Evolutionary conservation across 2,329 filamentous ascomycete species (phyloP).

Genomic region (Leptographium lundbergii): DNA sequence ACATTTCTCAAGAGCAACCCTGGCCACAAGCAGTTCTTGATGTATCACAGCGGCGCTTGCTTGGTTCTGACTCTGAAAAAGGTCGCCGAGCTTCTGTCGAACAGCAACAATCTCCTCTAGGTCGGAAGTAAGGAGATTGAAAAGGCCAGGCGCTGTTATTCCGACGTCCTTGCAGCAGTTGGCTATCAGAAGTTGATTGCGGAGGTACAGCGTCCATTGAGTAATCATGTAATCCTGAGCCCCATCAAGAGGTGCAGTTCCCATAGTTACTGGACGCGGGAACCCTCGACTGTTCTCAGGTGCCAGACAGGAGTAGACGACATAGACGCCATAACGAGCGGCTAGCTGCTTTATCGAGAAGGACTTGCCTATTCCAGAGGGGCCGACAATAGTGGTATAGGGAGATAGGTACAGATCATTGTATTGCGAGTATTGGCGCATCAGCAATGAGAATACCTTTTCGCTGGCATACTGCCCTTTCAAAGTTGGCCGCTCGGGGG

Average conservation of each 20-base stretch:
- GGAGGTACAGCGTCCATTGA: background rate
- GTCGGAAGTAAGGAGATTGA: background rate
- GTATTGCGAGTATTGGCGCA: too few relatives aligned
- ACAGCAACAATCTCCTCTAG: background rate
- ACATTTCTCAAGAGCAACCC: background rate
- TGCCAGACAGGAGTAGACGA: conserved; percentile 1
- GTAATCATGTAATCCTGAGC: background rate
- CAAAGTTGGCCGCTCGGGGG: too few relatives aligned
- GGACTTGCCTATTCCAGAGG: conserved; percentile 2
- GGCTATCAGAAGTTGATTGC: background rate
- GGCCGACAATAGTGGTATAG: conserved; percentile 1
- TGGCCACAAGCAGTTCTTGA: background rate
- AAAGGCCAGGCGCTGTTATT: background rate
- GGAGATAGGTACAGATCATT: background rate
- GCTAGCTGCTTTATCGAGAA: background rate
- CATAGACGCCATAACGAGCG: background rate
- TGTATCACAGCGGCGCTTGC: background rate
- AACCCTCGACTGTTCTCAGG: background rate
- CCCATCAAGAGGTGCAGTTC: background rate
- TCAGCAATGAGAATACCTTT: too few relatives aligned
- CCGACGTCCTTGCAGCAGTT: background rate
- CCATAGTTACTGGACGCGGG: background rate
- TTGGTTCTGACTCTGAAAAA: background rate
- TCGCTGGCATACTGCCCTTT: too few relatives aligned
- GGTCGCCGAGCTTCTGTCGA: background rate